phyloP scores from a whole-genome alignment of 129 eudicot species.

The Artemisia annua region DNA sequence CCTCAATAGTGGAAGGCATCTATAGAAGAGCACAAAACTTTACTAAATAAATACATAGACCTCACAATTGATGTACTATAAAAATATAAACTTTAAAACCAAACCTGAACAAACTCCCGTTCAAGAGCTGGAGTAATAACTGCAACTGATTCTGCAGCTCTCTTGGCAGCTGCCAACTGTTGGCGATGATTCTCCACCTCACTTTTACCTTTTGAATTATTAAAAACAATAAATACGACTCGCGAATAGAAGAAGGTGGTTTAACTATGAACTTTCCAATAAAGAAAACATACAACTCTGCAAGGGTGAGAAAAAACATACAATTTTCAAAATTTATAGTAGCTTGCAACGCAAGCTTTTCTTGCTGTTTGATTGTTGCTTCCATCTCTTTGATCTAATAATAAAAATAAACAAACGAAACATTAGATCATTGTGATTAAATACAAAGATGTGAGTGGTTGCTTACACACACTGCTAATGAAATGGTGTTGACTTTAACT shows the following conservation, averaged over 20 bases:
- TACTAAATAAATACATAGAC: background rate
- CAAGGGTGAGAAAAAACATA: conserved; percentile 35
- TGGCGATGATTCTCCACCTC: conserved; percentile 47
- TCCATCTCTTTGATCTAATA: conserved; percentile 84
- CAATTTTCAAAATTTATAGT: conserved; percentile 54
- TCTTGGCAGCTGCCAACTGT: conserved; percentile 65
- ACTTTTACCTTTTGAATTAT: conserved; percentile 46
- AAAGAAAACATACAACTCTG: background rate
- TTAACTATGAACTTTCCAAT: background rate
- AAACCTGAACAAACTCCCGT: conserved; percentile 74
- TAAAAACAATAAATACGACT: background rate
- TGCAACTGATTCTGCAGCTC: conserved; percentile 73
- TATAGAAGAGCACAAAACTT: conserved; percentile 31
- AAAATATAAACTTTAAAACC: conserved; percentile 17
- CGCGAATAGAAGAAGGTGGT: background rate
- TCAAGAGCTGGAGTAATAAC: conserved; percentile 58
- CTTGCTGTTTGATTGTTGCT: conserved; percentile 66
- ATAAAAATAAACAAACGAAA: conserved; percentile 5
- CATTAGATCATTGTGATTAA: conserved; percentile 1
- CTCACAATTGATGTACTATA: background rate
- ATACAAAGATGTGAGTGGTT: background rate
- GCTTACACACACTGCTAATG: conserved; percentile 15
- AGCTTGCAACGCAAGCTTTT: conserved; percentile 73
- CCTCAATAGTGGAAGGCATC: conserved; percentile 95
- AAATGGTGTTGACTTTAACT: conserved; percentile 2